These are phyloP conservation scores for Rhodotorula sp. DNA, from an alignment of 1,284 basidiomycete species.

Conservation along the genomic window DNA sequence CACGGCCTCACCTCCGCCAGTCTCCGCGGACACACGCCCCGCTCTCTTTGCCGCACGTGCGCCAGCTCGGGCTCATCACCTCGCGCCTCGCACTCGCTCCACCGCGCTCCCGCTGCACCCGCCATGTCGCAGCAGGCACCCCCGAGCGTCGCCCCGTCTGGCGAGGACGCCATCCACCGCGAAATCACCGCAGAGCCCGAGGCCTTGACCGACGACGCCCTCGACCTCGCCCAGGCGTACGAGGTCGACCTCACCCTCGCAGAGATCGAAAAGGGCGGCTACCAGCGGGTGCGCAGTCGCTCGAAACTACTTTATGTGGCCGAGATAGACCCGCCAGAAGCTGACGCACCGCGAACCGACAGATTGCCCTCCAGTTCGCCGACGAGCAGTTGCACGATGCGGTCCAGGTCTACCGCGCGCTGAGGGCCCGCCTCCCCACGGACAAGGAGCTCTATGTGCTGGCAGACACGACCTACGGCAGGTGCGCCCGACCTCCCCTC, in stretches of 20 bases:
- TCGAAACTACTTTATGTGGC: not conserved
- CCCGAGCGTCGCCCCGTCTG: slow-evolving; percentile 32
- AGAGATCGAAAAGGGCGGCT: slow-evolving; percentile 51
- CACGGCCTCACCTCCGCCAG: too few relatives aligned
- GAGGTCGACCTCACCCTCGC: slow-evolving; percentile 52
- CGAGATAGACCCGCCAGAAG: not conserved
- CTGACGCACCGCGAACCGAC: not conserved
- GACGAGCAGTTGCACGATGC: slow-evolving; percentile 88
- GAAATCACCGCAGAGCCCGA: slow-evolving; percentile 31
- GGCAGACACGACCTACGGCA: slow-evolving; percentile 96
- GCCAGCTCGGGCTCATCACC: not conserved
- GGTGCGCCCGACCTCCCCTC: slow-evolving; percentile 56
- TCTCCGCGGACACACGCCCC: too few relatives aligned
- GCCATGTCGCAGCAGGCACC: slow-evolving; percentile 32
- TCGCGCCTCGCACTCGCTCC: too few relatives aligned
- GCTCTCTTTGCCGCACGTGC: not conserved
- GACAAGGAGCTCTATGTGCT: slow-evolving; percentile 77
- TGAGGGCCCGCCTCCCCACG: slow-evolving; percentile 62
- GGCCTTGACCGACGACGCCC: slow-evolving; percentile 16
- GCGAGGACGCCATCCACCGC: slow-evolving; percentile 40
- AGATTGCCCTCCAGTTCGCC: slow-evolving; percentile 94
- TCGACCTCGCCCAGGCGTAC: slow-evolving; percentile 51
- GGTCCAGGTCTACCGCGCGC: slow-evolving; percentile 75
- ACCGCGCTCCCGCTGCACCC: not conserved
- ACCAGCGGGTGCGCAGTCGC: slow-evolving; percentile 50